Conservation (phyloP, 169 alveolate species). For the Plasmodium sp. region DNA sequence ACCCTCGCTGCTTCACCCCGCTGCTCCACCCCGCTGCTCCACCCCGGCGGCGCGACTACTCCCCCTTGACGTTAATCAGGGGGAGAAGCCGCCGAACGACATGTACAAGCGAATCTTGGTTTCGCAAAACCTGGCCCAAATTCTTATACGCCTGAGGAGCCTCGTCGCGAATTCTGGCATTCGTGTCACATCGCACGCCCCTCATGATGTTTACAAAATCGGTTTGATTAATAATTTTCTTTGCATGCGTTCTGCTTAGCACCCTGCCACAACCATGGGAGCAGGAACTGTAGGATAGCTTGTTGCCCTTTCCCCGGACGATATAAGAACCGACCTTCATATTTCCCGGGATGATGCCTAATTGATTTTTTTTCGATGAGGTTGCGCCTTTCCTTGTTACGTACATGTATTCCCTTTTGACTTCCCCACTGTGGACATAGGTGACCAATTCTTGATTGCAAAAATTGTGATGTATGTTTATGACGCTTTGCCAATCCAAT, state of each 20-base stretch:
- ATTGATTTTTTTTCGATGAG: constrained; percentile 75
- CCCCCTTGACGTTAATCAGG: constrained; percentile 80
- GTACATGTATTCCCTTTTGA: constrained; percentile 77
- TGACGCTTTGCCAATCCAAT: constrained; percentile 48
- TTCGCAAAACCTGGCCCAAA: constrained; percentile 63
- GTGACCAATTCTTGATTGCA: constrained; percentile 77
- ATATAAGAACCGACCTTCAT: constrained; percentile 62
- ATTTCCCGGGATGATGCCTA: constrained; percentile 85
- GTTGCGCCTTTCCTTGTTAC: constrained; percentile 85
- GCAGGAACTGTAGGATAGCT: constrained; percentile 77
- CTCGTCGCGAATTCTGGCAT: constrained; percentile 76
- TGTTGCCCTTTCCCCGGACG: constrained; percentile 69
- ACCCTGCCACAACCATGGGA: constrained; percentile 85
- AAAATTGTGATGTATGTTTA: constrained; percentile 84
- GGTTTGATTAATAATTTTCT: constrained; percentile 76
- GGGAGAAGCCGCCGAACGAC: constrained; percentile 76
- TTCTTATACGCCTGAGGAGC: constrained; percentile 86
- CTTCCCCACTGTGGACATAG: constrained; percentile 67
- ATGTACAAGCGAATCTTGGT: constrained; percentile 75
- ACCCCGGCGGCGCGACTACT: not conserved
- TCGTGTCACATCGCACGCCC: constrained; percentile 67
- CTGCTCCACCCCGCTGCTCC: not conserved
- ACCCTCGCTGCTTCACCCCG: not conserved
- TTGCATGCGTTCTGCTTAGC: constrained; percentile 80
- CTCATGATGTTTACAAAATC: constrained; percentile 77